Conservation (phyloP, 225 moss, liverwort and hornwort species). For the Anthoceros angustus region DNA sequence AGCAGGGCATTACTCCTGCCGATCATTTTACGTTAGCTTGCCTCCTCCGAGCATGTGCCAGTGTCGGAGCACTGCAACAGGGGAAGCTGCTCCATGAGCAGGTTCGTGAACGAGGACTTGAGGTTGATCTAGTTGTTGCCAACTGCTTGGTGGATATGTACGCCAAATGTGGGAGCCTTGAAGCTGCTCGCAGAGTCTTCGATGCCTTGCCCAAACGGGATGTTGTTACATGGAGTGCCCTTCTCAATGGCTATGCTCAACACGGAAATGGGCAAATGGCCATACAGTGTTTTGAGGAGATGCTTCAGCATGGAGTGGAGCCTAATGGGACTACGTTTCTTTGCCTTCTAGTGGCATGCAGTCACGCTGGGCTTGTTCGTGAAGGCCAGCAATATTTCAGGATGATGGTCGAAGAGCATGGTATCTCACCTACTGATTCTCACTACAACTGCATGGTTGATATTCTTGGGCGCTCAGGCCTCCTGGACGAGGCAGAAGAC, state of each 20-base stretch:
- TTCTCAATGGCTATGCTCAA: background rate
- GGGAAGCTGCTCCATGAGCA: too few species aligned
- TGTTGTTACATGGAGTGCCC: background rate
- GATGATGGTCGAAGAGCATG: background rate
- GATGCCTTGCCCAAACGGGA: background rate
- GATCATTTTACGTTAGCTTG: too few species aligned
- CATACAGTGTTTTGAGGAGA: background rate
- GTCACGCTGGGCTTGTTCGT: background rate
- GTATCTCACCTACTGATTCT: background rate
- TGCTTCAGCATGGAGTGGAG: background rate
- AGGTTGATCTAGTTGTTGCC: background rate
- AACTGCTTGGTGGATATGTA: background rate
- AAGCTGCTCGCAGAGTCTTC: background rate
- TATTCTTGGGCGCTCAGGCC: too few species aligned
- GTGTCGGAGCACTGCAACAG: background rate
- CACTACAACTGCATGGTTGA: background rate
- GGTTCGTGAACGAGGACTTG: too few species aligned
- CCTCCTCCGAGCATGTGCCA: too few species aligned
- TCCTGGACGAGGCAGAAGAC: too few species aligned
- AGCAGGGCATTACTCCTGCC: too few species aligned
- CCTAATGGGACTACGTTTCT: background rate
- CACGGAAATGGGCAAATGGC: background rate
- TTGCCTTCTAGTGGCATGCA: background rate
- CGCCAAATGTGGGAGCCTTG: background rate
- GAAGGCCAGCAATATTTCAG: background rate